phyloP scores from a whole-genome alignment of 176 grass and related monocot species.

The Musa beccarii region DNA sequence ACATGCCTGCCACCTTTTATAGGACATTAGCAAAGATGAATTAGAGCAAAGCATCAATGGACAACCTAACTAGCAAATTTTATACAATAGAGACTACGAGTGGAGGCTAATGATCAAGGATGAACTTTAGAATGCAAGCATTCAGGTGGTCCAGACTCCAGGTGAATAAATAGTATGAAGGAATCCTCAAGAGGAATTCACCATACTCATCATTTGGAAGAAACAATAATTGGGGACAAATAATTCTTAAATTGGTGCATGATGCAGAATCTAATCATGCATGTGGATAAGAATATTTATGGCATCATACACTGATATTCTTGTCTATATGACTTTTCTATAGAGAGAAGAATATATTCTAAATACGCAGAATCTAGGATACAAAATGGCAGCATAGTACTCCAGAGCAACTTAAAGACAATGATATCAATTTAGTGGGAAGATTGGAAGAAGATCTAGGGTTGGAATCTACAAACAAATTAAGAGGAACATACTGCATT shows the following conservation, averaged over 20 bases:
- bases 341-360: not conserved
- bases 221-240: no score
- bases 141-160: no score
- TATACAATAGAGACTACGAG: no score
- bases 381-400: not conserved
- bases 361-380: not conserved
- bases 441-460: not conserved
- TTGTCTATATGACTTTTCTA: not conserved
- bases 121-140: no score
- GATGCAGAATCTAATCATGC: constrained; percentile 2
- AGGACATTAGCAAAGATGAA: no score
- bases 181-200: no score
- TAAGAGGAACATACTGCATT: not conserved
- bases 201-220: no score
- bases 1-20: no score
- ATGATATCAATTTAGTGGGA: not conserved
- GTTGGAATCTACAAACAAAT: not conserved
- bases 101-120: no score
- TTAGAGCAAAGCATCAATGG: no score
- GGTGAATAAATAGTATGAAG: no score
- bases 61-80: no score
- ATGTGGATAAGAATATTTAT: not conserved
- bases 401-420: not conserved
- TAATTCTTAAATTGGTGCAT: not conserved
- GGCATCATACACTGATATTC: not conserved